Conservation (phyloP, 768 basidiomycete genomes). For the Hericium coralloides region DNA sequence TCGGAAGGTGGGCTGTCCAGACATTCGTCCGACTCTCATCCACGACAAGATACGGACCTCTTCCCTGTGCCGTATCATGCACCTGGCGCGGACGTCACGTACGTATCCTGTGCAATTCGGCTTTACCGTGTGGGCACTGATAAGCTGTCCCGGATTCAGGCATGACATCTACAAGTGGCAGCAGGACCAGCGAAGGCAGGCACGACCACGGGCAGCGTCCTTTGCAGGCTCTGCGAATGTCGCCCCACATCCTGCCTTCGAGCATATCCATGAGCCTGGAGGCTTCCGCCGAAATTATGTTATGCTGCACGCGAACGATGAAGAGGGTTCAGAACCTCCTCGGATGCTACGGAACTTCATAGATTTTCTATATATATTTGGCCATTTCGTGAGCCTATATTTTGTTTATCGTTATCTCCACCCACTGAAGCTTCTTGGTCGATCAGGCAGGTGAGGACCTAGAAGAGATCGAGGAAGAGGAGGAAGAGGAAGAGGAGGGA, state of each 20-base stretch:
- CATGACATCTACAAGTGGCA: conserved; percentile 97
- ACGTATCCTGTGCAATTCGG: conserved; percentile 26
- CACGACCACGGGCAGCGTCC: conserved; percentile 61
- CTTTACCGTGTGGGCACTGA: too few relatives aligned
- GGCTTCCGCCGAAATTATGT: conserved; percentile 91
- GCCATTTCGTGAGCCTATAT: conserved; percentile 73
- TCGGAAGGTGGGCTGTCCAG: conserved; percentile 24
- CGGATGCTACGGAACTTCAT: conserved; percentile 79
- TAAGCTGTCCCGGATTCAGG: conserved; percentile 25
- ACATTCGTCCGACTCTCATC: conserved; percentile 15
- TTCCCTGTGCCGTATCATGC: conserved; percentile 89
- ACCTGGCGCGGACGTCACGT: conserved; percentile 89
- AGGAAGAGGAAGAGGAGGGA: conserved; percentile 32
- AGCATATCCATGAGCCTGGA: conserved; percentile 92
- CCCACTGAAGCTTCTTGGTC: conserved; percentile 3
- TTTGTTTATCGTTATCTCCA: neutral
- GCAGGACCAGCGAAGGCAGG: conserved; percentile 53
- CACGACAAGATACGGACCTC: conserved; percentile 46
- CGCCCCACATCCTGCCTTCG: conserved; percentile 66
- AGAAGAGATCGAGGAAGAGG: conserved; percentile 59
- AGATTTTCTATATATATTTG: conserved; percentile 90
- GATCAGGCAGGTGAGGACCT: conserved; percentile 76
- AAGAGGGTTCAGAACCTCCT: conserved; percentile 36
- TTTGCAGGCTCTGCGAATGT: conserved; percentile 47
- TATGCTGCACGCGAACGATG: conserved; percentile 52